Conservation (phyloP, 176 grass and related monocot genomes). For the Triticum timopheevii region DNA sequence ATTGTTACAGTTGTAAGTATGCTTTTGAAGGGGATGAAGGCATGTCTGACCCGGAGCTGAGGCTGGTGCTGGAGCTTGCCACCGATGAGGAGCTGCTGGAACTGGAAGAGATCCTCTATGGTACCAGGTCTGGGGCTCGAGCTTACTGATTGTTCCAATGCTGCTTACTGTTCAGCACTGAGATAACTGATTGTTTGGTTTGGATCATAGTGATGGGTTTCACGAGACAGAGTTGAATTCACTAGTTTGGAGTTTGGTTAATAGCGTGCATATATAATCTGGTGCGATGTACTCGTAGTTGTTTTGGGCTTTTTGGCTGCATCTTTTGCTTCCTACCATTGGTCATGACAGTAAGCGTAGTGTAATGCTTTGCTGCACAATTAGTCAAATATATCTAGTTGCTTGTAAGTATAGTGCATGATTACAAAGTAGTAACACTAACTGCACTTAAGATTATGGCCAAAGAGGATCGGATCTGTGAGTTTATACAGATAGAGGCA, state of each 20-base stretch:
- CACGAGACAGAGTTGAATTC: neutral
- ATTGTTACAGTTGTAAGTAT: neutral
- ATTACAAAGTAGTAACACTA: constrained; percentile 2
- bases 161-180: constrained; percentile 3
- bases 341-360: neutral
- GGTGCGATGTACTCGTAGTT: neutral
- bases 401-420: neutral
- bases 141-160: neutral
- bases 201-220: neutral
- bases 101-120: constrained; percentile 81
- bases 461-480: neutral
- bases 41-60: constrained; percentile 81
- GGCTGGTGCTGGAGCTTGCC: constrained; percentile 84
- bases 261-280: neutral
- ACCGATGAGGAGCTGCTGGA: constrained; percentile 78
- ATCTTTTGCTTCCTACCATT: neutral
- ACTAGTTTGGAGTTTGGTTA: neutral
- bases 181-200: constrained; percentile 1
- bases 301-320: neutral
- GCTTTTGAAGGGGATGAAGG: constrained; percentile 30
- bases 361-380: neutral
- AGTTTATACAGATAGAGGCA: neutral
- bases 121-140: constrained; percentile 55
- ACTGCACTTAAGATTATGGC: neutral
- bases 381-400: neutral